Evolutionary conservation across 495 filamentous ascomycete genomes (phyloP), one percentile per base, ranked within the genome.

Genomic region (Melanomma pulvis-pyrius): DNA sequence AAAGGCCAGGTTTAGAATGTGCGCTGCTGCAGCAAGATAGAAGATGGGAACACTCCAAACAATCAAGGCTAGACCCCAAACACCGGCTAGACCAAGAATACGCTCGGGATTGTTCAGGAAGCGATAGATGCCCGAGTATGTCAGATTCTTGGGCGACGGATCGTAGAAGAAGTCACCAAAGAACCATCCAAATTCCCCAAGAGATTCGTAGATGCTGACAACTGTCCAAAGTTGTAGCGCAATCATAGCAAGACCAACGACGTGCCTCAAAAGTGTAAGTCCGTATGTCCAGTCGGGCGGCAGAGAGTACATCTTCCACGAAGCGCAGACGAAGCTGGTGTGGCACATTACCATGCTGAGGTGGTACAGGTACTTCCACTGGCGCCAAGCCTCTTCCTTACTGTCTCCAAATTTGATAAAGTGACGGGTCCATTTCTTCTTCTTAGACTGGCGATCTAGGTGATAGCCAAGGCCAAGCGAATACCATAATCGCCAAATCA

Each of bases 151-250:
- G 11, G 86, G 59, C 32, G 63, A 47, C 17, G 88, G 83, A 68
- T 96, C 92, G 78, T 97, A 97, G 80, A 92, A 92, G 81, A 98
- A 98, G 76, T 98, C 94, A 13, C 94, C 94, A 72, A 92, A 98
- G 82, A 98, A 98, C 94, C 96, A 98, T 68, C 96, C 96, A 74
- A 97, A 98, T 74, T 98, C 94, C 47, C 93, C 93, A 1, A 98
- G 87, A 5, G 93, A 97, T 17, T 97, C 92, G 77, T 97, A 96
- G 63, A 98, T 96, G 75, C 92, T 96, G 64, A 90, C 78, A 4
- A 90, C 88, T 3, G 93, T 97, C 96, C 96, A 98, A 12, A 93
- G 78, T 74, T 98, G 94, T 50, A 98, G 82, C 15, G 89, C 85
- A 57, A 97, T 86, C 61, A 98, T 80, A 63, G 91, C 87, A 36